Evolutionary conservation across 176 grass and related monocot species (phyloP).

Genomic region (Aegilops sharonensis): DNA sequence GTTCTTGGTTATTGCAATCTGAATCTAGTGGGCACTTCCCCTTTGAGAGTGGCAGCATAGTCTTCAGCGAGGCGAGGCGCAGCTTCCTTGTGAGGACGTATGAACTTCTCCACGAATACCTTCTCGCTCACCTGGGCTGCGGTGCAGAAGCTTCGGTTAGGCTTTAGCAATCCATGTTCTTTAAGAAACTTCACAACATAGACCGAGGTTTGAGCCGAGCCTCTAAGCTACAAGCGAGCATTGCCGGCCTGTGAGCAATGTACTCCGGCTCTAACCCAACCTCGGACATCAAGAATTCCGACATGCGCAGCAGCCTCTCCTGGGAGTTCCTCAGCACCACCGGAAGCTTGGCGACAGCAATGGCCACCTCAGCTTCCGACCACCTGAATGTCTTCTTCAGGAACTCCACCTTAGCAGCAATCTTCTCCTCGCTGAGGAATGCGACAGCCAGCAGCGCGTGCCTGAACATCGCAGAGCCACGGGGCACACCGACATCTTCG

Average conservation of each 20-base stretch:
- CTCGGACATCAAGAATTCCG: constrained; percentile 44
- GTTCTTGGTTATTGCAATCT: neutral
- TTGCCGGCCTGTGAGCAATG: constrained; percentile 39
- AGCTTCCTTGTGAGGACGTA: constrained; percentile 36
- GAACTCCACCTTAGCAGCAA: constrained; percentile 34
- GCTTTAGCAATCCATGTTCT: constrained; percentile 33
- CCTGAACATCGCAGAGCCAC: too few relatives aligned
- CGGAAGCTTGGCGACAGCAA: constrained; percentile 39
- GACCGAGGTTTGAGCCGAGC: constrained; percentile 43
- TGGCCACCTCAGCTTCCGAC: constrained; percentile 41
- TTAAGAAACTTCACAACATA: constrained; percentile 50
- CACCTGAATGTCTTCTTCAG: constrained; percentile 35
- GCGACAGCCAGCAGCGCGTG: neutral
- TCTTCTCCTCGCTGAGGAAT: constrained; percentile 44
- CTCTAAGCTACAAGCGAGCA: constrained; percentile 57
- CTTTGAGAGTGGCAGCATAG: constrained; percentile 33
- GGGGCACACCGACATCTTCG: neutral
- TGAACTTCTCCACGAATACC: constrained; percentile 33
- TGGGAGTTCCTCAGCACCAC: constrained; percentile 40
- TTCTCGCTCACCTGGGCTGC: neutral
- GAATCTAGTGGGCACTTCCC: constrained; percentile 11
- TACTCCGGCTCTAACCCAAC: constrained; percentile 31
- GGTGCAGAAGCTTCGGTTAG: constrained; percentile 27
- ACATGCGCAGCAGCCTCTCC: constrained; percentile 32
- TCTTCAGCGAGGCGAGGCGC: constrained; percentile 34